Evolutionary conservation across 2,329 filamentous ascomycete species (phyloP).

Genomic region (Monilinia fructigena): DNA sequence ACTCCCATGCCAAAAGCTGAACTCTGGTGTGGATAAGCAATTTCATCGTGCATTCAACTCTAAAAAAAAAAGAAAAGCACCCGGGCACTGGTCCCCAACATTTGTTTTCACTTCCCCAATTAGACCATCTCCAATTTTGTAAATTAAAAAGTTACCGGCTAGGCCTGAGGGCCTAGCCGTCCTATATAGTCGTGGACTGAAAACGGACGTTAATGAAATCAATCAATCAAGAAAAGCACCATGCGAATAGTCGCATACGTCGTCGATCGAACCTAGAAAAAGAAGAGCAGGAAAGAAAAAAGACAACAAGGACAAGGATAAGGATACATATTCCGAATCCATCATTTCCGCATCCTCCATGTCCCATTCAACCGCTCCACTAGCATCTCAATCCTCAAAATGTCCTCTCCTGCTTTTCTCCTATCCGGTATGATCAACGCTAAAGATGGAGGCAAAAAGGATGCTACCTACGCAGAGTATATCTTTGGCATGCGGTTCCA

Average conservation of each 20-base stretch:
- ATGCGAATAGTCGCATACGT: constrained; percentile 31
- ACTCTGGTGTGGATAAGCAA: constrained; percentile 23
- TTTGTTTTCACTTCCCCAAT: too few relatives aligned
- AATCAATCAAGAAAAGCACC: constrained; percentile 36
- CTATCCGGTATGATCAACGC: constrained; percentile 32
- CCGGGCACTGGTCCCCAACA: too few relatives aligned
- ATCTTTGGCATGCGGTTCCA: constrained; percentile 37
- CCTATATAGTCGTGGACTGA: too few relatives aligned
- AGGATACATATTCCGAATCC: constrained; percentile 34
- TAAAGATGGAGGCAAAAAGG: constrained; percentile 23
- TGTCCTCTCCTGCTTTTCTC: constrained; percentile 37
- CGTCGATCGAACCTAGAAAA: constrained; percentile 30
- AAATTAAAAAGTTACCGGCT: too few relatives aligned
- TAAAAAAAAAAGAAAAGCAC: constrained; percentile 36
- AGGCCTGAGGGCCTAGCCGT: too few relatives aligned
- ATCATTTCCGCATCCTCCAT: constrained; percentile 28
- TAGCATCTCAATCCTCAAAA: constrained; percentile 27
- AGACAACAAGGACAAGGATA: constrained; percentile 30
- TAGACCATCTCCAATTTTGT: too few relatives aligned
- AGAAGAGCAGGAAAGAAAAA: constrained; percentile 35
- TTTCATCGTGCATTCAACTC: constrained; percentile 30
- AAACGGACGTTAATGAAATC: too few relatives aligned
- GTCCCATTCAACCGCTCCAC: constrained; percentile 16
- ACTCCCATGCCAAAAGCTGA: not conserved
- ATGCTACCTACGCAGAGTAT: constrained; percentile 35